phyloP scores from a whole-genome alignment of 495 filamentous ascomycete genomes.

The Neurospora sp. region DNA sequence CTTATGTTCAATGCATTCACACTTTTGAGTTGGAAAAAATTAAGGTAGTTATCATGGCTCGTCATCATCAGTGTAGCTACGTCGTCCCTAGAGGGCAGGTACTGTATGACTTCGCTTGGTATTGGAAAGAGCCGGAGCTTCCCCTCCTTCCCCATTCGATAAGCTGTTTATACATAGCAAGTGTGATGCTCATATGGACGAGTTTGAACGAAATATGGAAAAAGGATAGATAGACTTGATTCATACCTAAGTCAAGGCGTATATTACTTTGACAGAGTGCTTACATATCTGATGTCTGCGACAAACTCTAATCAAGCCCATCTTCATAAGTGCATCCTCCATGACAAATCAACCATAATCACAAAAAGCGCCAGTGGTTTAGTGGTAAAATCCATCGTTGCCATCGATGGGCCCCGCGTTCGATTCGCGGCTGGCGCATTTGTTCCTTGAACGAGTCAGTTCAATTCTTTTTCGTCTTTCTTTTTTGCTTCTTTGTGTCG shows the following conservation, averaged over 20 bases:
- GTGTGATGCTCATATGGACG: background rate
- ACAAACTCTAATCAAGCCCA: background rate
- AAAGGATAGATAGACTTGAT: background rate
- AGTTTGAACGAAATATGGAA: background rate
- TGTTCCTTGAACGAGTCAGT: background rate
- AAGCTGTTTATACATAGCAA: background rate
- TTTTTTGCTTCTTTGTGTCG: background rate
- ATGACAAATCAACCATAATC: background rate
- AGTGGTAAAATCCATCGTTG: slow-evolving; percentile 47
- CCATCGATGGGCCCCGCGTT: slow-evolving; percentile 44
- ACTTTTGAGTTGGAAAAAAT: background rate
- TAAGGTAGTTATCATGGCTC: background rate
- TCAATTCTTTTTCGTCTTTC: background rate
- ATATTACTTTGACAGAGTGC: background rate
- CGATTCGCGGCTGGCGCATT: slow-evolving; percentile 40
- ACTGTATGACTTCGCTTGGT: background rate
- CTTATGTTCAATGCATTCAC: background rate
- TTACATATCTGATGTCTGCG: background rate
- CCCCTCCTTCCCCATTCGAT: background rate
- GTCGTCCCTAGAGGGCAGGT: background rate
- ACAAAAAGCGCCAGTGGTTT: slow-evolving; percentile 28
- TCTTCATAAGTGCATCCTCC: background rate
- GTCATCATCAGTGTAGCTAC: background rate
- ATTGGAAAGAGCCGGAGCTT: background rate
- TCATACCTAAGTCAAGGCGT: background rate